Percentiles rank a stretch among this genome's conserved stretches.
Conservation (phyloP, 2,329 filamentous ascomycete genomes). For the Fusarium sp. region DNA sequence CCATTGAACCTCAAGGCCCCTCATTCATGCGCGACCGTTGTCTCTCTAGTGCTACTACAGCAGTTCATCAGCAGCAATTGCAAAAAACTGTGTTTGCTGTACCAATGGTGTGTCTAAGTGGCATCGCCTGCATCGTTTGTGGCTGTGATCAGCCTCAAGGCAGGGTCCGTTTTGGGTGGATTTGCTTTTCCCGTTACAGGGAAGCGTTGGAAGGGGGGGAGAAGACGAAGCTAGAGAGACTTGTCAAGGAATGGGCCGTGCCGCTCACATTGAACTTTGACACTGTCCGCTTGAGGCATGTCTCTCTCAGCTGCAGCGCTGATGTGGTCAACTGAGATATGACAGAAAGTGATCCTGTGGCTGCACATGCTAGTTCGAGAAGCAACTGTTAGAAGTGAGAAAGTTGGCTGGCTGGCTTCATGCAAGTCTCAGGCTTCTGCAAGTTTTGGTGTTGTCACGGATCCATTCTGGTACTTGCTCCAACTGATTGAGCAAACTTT, state of each 20-base stretch:
- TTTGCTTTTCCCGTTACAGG: neutral
- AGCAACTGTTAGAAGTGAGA: neutral
- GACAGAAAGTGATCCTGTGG: neutral
- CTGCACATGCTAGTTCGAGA: neutral
- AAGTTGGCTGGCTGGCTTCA: neutral
- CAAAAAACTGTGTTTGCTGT: slow-evolving; percentile 10
- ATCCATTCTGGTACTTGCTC: neutral
- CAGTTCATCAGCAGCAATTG: slow-evolving; percentile 8
- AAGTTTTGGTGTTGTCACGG: neutral
- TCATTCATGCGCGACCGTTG: neutral
- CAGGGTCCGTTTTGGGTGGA: neutral
- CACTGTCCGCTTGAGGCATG: neutral
- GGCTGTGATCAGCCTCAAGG: slow-evolving; percentile 9
- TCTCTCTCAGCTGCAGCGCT: neutral
- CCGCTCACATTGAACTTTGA: slow-evolving; percentile 27
- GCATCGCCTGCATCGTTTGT: slow-evolving; percentile 2
- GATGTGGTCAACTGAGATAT: neutral
- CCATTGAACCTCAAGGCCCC: neutral
- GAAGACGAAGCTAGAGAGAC: neutral
- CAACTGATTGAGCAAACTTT: neutral
- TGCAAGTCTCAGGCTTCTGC: neutral
- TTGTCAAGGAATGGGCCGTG: slow-evolving; percentile 34
- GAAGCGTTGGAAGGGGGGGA: neutral
- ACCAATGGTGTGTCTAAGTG: neutral
- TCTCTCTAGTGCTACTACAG: neutral